These are phyloP conservation scores for Leptomonas pyrrhocoris DNA, from an alignment of 208 protist species.

Conservation along the genomic window DNA sequence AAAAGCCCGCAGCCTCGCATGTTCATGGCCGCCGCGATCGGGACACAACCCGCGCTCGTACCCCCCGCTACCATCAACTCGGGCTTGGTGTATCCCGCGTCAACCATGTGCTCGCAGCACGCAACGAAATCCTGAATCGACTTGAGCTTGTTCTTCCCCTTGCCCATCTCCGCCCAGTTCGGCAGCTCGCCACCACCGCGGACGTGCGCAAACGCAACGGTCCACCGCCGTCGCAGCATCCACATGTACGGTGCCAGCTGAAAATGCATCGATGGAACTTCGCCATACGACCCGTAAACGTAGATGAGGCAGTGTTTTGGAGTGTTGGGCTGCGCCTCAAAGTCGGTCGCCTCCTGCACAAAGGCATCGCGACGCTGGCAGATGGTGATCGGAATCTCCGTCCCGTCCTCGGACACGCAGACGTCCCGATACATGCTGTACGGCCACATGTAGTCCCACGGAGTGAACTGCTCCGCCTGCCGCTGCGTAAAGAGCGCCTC, in stretches of 20 bases:
- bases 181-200: constrained; percentile 93
- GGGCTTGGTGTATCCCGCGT: constrained; percentile 84
- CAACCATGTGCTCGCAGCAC: constrained; percentile 92
- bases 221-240: constrained; percentile 91
- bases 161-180: constrained; percentile 81
- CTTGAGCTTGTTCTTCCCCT: constrained; percentile 86
- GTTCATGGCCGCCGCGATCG: constrained; percentile 94
- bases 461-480: constrained; percentile 90
- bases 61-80: constrained; percentile 91
- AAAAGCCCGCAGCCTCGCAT: constrained; percentile 88
- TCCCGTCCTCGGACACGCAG: constrained; percentile 82
- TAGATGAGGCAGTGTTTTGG: constrained; percentile 92
- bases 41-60: constrained; percentile 92
- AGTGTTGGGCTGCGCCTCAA: constrained; percentile 83
- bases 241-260: constrained; percentile 94
- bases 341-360: constrained; percentile 90
- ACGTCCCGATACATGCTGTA: constrained; percentile 92
- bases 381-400: constrained; percentile 90
- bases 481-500: constrained; percentile 90
- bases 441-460: constrained; percentile 94
- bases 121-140: constrained; percentile 92
- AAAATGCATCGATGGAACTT: constrained; percentile 92
- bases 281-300: constrained; percentile 91
- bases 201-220: constrained; percentile 91
- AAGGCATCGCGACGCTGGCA: constrained; percentile 88